phyloP scores from a whole-genome alignment of 805 yeast species.

The Candida methanosorbosa region DNA sequence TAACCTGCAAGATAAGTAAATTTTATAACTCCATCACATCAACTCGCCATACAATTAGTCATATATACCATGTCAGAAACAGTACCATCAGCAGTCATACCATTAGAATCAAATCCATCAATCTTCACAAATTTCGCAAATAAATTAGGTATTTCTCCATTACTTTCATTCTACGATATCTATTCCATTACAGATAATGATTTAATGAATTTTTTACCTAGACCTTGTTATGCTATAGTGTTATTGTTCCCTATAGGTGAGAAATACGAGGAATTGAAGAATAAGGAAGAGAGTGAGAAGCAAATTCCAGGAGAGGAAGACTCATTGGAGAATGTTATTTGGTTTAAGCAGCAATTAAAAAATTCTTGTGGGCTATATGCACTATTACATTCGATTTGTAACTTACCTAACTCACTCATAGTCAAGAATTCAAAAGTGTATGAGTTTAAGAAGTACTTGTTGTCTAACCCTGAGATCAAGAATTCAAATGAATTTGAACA shows the following conservation, averaged over 20 bases:
- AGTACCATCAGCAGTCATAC: conserved; percentile 61
- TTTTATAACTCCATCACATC: too few relatives aligned
- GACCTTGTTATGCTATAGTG: conserved; percentile 72
- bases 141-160: conserved; percentile 55
- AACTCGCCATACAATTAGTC: not conserved
- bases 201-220: conserved; percentile 69
- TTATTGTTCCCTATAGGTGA: conserved; percentile 74
- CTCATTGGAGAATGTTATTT: conserved; percentile 32
- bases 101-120: conserved; percentile 85
- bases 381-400: conserved; percentile 50
- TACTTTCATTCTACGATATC: conserved; percentile 66
- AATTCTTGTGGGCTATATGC: conserved; percentile 95
- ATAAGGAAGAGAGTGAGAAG: conserved; percentile 14
- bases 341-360: conserved; percentile 79
- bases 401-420: conserved; percentile 37
- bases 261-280: conserved; percentile 45
- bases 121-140: conserved; percentile 65
- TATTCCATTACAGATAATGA: conserved; percentile 81
- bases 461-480: conserved; percentile 3
- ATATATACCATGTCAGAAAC: not conserved
- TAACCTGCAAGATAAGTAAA: too few relatives aligned
- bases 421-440: conserved; percentile 25
- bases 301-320: conserved; percentile 17
- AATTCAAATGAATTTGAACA: conserved; percentile 12
- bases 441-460: conserved; percentile 10